A percentile compares a stretch with the other conserved stretches of the same genome.
phyloP scores from a whole-genome alignment of 2,329 filamentous ascomycete species.

The Xylaria polymorpha region DNA sequence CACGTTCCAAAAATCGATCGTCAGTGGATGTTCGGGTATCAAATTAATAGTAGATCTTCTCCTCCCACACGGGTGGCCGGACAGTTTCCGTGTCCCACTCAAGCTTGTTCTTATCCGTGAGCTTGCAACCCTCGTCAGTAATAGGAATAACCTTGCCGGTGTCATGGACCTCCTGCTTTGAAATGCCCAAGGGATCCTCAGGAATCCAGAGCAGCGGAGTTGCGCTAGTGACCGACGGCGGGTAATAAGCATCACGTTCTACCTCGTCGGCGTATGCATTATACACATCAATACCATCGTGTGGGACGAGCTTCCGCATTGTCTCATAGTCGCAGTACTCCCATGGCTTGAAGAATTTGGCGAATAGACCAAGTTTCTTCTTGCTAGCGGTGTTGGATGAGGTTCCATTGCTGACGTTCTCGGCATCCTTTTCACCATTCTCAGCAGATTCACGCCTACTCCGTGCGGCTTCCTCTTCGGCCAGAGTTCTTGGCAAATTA shows the following conservation, averaged over 20 bases:
- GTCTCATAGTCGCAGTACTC: slow-evolving; percentile 77
- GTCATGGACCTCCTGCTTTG: slow-evolving; percentile 79
- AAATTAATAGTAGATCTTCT: slow-evolving; percentile 51
- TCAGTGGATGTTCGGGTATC: neutral
- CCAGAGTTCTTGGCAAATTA: slow-evolving; percentile 80
- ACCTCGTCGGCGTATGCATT: slow-evolving; percentile 71
- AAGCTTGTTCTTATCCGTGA: slow-evolving; percentile 74
- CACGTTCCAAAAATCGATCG: neutral
- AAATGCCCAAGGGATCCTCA: slow-evolving; percentile 77
- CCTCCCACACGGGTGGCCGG: slow-evolving; percentile 51
- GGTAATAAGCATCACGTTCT: slow-evolving; percentile 76
- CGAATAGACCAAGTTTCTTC: slow-evolving; percentile 68
- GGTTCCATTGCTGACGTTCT: slow-evolving; percentile 31
- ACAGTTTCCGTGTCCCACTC: slow-evolving; percentile 51
- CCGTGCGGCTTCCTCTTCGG: slow-evolving; percentile 57
- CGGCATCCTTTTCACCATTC: slow-evolving; percentile 38
- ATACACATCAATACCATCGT: slow-evolving; percentile 58
- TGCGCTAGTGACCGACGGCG: slow-evolving; percentile 73
- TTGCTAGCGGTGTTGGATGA: slow-evolving; percentile 44
- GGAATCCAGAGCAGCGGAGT: slow-evolving; percentile 87
- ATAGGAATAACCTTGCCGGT: slow-evolving; percentile 79
- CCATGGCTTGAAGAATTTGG: slow-evolving; percentile 82
- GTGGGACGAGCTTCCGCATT: slow-evolving; percentile 76
- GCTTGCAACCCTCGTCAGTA: slow-evolving; percentile 78
- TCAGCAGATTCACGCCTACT: slow-evolving; percentile 37